Evolutionary conservation across 1,284 basidiomycete species (phyloP), one percentile per base, ranked within the genome.

Genomic region (Lignosus rhinocerotis): DNA sequence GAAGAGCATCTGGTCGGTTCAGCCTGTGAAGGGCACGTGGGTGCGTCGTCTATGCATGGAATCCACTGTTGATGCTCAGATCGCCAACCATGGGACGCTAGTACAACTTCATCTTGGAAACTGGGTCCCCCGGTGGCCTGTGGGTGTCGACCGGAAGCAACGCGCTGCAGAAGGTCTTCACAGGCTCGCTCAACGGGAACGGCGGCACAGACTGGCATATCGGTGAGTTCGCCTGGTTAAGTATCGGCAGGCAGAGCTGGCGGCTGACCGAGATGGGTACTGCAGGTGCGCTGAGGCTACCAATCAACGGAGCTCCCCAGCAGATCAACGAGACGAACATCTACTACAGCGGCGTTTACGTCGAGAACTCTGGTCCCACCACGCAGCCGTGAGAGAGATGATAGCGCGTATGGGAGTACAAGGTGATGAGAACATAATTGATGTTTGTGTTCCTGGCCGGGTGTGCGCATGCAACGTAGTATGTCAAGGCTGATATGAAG

Each of bases 161-260:
- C 19, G 32, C 65, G 21, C 57, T 67, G 47, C 60, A 63, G 51
- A 67, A 69, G 59, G 65, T 67, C 1, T 68, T 56, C 61, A 63
- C 61, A 21, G 68, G 68, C n/a, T 69, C 66, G 30, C 58, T 69
- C 36, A 65, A 65, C 57, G 68, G 68, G 8, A 65, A 66, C 51
- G 68, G 68, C 25, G 68, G 66, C n/a, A 67, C 67, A 3, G 68
- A 68, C 59, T 68, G 68, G 68, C 68, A 68, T 53, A 51, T 69
- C 47, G 68, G 68, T 69, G 44, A 33, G 59, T 41, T 48, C 42
- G 6, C 14, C 30, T 14, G 36, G 36, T 39, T 39, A 12, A 12
- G 36, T 14, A 14, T n/a, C 36, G 11, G 36, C 36, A 11, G 7
- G n/a, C 53, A 38, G 45, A 16, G 12, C 25, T 52, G 57, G 17